Evolutionary conservation across 371 early-diverging fungal species (phyloP).

Genomic region (Mortierella sp.): DNA sequence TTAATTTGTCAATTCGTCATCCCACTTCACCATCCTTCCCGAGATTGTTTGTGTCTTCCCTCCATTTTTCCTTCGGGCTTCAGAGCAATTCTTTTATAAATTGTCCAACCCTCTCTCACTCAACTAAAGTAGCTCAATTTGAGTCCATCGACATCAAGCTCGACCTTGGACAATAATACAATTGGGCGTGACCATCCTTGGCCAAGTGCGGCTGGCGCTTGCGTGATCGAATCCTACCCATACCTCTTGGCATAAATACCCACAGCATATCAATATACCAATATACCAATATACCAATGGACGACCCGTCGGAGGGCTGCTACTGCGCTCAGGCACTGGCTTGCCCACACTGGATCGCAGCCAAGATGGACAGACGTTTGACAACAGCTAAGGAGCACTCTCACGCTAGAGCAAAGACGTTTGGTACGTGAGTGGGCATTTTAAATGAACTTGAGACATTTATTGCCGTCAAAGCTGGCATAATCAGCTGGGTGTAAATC

Average conservation of each 20-base stretch:
- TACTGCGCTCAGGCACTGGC: slow-evolving; percentile 50
- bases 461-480: background rate
- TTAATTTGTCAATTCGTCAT: background rate
- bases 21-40: too few species aligned
- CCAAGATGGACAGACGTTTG: slow-evolving; percentile 48
- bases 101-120: background rate
- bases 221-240: background rate
- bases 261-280: background rate
- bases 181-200: background rate
- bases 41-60: too few species aligned
- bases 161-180: slow-evolving; percentile 1
- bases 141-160: background rate
- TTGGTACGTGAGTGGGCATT: slow-evolving; percentile 30
- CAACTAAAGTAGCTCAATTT: background rate
- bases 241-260: background rate
- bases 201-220: background rate
- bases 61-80: too few species aligned
- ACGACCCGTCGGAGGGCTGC: slow-evolving; percentile 50
- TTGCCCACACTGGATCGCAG: slow-evolving; percentile 52
- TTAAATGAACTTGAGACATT: slow-evolving; percentile 2
- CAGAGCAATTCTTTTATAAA: background rate
- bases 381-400: slow-evolving; percentile 33
- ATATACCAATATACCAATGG: slow-evolving; percentile 11
- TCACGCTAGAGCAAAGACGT: slow-evolving; percentile 40
- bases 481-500: background rate